Evolutionary conservation across 129 eudicot species (phyloP).

Genomic region (Artemisia argyi): DNA sequence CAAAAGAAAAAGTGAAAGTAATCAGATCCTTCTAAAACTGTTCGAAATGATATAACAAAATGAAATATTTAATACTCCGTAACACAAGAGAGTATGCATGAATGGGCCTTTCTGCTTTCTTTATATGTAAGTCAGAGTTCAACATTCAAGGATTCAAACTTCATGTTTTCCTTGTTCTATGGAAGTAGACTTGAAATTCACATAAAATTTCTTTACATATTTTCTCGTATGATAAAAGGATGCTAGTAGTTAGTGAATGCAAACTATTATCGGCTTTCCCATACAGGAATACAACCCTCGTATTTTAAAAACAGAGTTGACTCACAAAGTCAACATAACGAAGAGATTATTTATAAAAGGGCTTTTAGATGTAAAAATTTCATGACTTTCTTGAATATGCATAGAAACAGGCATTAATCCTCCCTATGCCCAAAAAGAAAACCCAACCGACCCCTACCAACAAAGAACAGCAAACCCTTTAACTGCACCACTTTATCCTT

Average conservation of each 20-base stretch:
- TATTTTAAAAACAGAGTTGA: too few relatives aligned
- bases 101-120: neutral
- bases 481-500: neutral
- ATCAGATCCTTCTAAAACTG: neutral
- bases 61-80: neutral
- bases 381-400: neutral
- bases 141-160: conserved; percentile 16
- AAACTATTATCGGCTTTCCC: neutral
- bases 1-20: neutral
- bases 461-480: neutral
- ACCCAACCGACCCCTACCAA: conserved; percentile 1
- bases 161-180: neutral
- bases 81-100: neutral
- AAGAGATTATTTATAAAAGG: neutral
- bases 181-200: conserved; percentile 10
- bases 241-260: conserved; percentile 10
- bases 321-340: too few relatives aligned
- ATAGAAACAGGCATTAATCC: neutral
- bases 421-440: neutral
- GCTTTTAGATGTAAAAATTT: neutral
- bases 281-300: neutral
- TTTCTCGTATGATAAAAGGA: neutral
- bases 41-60: neutral
- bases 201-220: neutral
- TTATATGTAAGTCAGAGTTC: neutral